Evolutionary conservation across 805 yeast genomes (phyloP), one percentile per base, ranked within the genome.

Genomic region (Saturnispora saitoi): DNA sequence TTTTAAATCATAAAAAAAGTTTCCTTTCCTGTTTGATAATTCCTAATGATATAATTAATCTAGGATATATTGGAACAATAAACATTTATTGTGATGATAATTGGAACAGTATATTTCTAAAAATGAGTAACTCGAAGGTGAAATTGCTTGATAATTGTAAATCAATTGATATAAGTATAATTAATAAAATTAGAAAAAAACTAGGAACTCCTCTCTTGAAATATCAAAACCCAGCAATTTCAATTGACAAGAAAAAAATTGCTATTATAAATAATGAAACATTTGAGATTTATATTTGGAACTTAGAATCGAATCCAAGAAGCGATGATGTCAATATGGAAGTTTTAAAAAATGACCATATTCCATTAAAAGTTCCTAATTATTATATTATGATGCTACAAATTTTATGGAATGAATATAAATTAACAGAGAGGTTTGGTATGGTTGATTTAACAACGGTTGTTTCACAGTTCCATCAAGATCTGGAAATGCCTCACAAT

Each of bases 341-440:
- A n/a, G 47, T 53, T 6, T 24, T 59, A 19, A 54, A 52, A 19
- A 51, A 55, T 43, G 48, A 54, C 11, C 48, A 43, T 12, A 53
- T 62, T 14, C 60, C 62, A 8, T 47, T 63, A n/a, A 59, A 61
- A 42, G 55, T 59, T 1, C 60, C 63, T 1, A 56, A 60, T 41
- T 62, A 62, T 22, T 53, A 56, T 19, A 51, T 58, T 20, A 43
- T 61, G 6, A 50, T 61, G 29, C 42, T 62, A 8, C 65, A 64
- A 43, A 43, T 54, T 7, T 51, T 52, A 30, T 56, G 65, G 59
- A 53, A 48, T 20, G 6, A 9, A 14, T 11, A 47, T 22, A 22
- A 42, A 4, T 8, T 42, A 14, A 42, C 37, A 12, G 46, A 42
- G 6, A 37, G 42, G 26, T 50, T 48, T 43, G 32, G 39, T 4